A percentile compares a stretch with the other conserved stretches of the same genome.
phyloP scores from a whole-genome alignment of 305 asterid species.

The Fraxinus paxiana region DNA sequence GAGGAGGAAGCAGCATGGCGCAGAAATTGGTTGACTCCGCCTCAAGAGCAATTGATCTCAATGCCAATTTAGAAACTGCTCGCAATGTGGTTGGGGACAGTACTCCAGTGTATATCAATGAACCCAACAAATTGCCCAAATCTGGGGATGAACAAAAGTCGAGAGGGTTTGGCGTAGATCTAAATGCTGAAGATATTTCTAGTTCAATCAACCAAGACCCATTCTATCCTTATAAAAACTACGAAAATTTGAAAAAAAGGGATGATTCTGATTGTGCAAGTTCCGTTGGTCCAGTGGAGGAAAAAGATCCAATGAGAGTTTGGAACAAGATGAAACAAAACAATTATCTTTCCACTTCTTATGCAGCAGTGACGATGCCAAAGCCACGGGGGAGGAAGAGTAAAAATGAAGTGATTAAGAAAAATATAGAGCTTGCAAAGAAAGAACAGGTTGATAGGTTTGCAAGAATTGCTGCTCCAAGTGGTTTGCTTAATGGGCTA shows the following conservation, averaged over 20 bases:
- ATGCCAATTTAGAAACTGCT: constrained; percentile 34
- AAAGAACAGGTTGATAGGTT: constrained; percentile 52
- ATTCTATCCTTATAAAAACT: constrained; percentile 26
- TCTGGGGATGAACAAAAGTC: constrained; percentile 31
- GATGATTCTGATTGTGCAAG: constrained; percentile 49
- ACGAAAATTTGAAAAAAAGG: constrained; percentile 21
- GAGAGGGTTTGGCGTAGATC: constrained; percentile 29
- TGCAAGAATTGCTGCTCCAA: constrained; percentile 55
- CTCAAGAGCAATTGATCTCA: constrained; percentile 47
- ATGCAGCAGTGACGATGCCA: constrained; percentile 38
- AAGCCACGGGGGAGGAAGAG: constrained; percentile 40
- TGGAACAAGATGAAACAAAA: constrained; percentile 58
- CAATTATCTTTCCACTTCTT: constrained; percentile 41
- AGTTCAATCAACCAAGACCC: constrained; percentile 29
- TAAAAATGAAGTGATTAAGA: constrained; percentile 39
- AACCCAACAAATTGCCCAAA: constrained; percentile 23
- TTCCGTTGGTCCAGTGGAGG: constrained; percentile 46
- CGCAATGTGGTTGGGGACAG: constrained; percentile 22
- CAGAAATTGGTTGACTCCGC: constrained; percentile 19
- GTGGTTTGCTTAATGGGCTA: constrained; percentile 48
- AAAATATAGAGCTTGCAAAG: constrained; percentile 50
- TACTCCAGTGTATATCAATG: constrained; percentile 27
- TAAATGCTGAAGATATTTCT: constrained; percentile 36
- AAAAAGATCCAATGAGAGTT: constrained; percentile 40
- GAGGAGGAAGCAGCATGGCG: constrained; percentile 22